Evolutionary conservation across 257 asterid species (phyloP).

Genomic region (Perilla frutescens): DNA sequence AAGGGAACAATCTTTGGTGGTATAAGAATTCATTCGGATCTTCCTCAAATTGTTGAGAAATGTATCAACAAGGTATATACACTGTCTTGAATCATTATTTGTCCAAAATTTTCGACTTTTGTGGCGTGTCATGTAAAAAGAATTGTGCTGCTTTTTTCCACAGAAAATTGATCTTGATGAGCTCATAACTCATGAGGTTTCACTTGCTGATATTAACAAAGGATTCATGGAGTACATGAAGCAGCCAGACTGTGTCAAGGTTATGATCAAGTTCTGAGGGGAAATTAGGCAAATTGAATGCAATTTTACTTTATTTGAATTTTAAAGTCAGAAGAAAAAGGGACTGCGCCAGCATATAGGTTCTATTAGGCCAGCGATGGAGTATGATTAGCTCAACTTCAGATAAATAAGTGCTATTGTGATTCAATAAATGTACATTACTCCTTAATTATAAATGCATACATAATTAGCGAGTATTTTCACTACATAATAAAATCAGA

Average conservation of each 20-base stretch:
- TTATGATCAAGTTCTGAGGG: constrained; percentile 57
- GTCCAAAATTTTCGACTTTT: not conserved
- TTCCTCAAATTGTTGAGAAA: constrained; percentile 58
- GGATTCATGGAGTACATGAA: constrained; percentile 55
- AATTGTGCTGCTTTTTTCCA: not conserved
- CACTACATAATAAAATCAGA: not conserved
- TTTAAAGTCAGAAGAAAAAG: not conserved
- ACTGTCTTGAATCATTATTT: not conserved
- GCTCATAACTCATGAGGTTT: constrained; percentile 63
- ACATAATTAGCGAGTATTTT: too few relatives aligned
- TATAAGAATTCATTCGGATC: constrained; percentile 64
- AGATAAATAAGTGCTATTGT: too few relatives aligned
- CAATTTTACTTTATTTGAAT: not conserved
- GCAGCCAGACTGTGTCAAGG: constrained; percentile 57
- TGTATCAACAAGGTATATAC: constrained; percentile 67
- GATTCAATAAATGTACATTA: too few relatives aligned
- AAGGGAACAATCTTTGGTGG: constrained; percentile 73
- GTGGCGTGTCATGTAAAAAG: not conserved
- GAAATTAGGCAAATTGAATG: not conserved
- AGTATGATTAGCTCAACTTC: too few relatives aligned
- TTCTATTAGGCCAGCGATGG: too few relatives aligned
- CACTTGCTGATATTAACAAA: constrained; percentile 58
- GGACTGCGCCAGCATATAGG: too few relatives aligned
- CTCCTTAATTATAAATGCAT: too few relatives aligned
- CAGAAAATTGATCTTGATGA: constrained; percentile 68